A percentile compares a stretch with the other conserved stretches of the same genome.
Conservation (phyloP, 495 filamentous ascomycete species). For the Ascodesmis nigricans region DNA sequence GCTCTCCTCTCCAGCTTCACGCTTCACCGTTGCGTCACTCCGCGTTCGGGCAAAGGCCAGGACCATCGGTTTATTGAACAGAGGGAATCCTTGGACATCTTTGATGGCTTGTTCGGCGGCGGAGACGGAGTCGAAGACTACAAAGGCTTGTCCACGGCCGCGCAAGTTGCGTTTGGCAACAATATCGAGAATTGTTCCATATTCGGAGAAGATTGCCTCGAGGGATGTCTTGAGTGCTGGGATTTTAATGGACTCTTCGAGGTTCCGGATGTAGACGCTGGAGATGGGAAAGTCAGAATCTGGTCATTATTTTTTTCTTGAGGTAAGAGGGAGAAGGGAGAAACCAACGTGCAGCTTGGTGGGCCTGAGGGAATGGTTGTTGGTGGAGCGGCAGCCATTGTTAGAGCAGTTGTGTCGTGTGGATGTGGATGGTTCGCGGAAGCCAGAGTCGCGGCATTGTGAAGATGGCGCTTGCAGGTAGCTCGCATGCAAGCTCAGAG, state of each 20-base stretch:
- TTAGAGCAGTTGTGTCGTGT: constrained; percentile 2
- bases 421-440: constrained; percentile 3
- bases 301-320: constrained; percentile 11
- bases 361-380: constrained; percentile 13
- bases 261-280: constrained; percentile 50
- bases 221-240: constrained; percentile 55
- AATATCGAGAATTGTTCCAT: constrained; percentile 75
- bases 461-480: too few relatives aligned
- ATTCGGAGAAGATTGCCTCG: constrained; percentile 64
- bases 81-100: constrained; percentile 77
- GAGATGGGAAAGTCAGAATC: constrained; percentile 7
- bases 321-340: constrained; percentile 2
- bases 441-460: too few relatives aligned
- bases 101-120: constrained; percentile 62
- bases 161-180: constrained; percentile 81
- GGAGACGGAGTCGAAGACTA: constrained; percentile 68
- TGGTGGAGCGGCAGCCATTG: constrained; percentile 8
- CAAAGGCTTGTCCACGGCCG: constrained; percentile 87
- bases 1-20: constrained; percentile 41
- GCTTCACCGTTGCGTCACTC: constrained; percentile 70
- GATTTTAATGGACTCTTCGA: constrained; percentile 80
- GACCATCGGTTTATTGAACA: constrained; percentile 85
- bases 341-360: constrained; percentile 31
- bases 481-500: too few relatives aligned
- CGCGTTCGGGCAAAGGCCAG: constrained; percentile 63